These are phyloP conservation scores for Hymenoscyphus albidus DNA, from an alignment of 2,329 filamentous ascomycete species.

Conservation along the genomic window DNA sequence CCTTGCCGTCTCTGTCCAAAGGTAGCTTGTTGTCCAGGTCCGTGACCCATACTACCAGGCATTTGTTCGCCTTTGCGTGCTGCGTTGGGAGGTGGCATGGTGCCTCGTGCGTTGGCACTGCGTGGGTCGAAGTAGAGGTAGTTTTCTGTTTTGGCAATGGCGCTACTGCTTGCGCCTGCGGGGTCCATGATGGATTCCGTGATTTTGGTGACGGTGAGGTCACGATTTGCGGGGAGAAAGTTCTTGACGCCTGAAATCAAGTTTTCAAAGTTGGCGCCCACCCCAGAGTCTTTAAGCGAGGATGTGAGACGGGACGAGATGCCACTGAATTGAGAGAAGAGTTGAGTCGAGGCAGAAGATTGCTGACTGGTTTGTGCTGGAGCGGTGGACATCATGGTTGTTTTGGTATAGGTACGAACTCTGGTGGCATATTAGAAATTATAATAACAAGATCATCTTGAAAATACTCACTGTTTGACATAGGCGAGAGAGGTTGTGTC, in stretches of 20 bases:
- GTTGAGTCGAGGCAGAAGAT: conserved; percentile 59
- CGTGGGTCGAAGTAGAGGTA: conserved; percentile 97
- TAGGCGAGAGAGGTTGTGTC: conserved; percentile 79
- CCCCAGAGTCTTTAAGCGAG: conserved; percentile 83
- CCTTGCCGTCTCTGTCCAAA: conserved; percentile 90
- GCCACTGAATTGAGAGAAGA: conserved; percentile 90
- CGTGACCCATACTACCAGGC: conserved; percentile 44
- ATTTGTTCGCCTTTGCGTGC: conserved; percentile 44
- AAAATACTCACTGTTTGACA: conserved; percentile 67
- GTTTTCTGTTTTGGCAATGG: conserved; percentile 92
- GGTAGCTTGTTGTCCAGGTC: conserved; percentile 67
- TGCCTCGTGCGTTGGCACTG: conserved; percentile 87
- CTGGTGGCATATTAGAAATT: conserved; percentile 37
- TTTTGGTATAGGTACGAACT: conserved; percentile 90
- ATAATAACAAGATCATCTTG: background rate
- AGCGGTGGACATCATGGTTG: conserved; percentile 95
- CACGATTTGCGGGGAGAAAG: conserved; percentile 92
- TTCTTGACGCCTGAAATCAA: conserved; percentile 96
- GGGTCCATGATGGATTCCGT: conserved; percentile 98
- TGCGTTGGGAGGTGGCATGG: conserved; percentile 74
- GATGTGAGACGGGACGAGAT: conserved; percentile 91
- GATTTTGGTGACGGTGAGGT: conserved; percentile 95
- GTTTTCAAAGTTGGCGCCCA: conserved; percentile 85
- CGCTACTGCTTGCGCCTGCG: conserved; percentile 79
- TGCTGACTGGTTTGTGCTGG: conserved; percentile 58